Conservation (phyloP, 768 basidiomycete genomes). For the Neoboletus brunneissimus region DNA sequence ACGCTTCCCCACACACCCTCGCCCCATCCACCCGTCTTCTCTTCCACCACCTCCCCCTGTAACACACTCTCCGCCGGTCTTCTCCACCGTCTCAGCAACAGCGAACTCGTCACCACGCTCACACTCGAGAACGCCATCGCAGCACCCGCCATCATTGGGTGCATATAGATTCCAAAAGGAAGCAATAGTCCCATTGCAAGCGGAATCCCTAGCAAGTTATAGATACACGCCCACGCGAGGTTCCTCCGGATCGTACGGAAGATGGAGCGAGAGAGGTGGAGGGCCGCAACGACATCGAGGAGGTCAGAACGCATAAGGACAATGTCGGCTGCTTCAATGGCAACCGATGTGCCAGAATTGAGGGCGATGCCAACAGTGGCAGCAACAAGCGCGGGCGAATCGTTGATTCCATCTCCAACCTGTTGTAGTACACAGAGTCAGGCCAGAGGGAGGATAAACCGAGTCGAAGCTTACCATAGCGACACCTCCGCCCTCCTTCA, state of each 20-base stretch:
- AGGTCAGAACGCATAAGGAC: slow-evolving; percentile 97
- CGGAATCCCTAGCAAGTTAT: slow-evolving; percentile 91
- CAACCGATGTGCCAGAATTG: slow-evolving; percentile 94
- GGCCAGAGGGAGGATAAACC: neutral
- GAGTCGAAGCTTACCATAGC: slow-evolving; percentile 70
- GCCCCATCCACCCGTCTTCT: slow-evolving; percentile 28
- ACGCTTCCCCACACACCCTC: slow-evolving; percentile 37
- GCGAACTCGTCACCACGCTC: slow-evolving; percentile 87
- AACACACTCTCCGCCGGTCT: slow-evolving; percentile 68
- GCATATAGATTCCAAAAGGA: slow-evolving; percentile 88
- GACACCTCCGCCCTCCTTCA: slow-evolving; percentile 75
- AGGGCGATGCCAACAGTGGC: slow-evolving; percentile 96
- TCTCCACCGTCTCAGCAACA: slow-evolving; percentile 83
- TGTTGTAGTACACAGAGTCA: slow-evolving; percentile 26
- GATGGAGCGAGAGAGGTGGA: slow-evolving; percentile 85
- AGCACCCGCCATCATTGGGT: slow-evolving; percentile 97
- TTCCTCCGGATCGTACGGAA: slow-evolving; percentile 90
- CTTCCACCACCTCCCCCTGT: slow-evolving; percentile 49
- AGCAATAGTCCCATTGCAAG: slow-evolving; percentile 97
- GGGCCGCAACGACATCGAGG: slow-evolving; percentile 94
- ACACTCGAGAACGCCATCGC: slow-evolving; percentile 99
- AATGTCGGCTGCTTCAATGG: slow-evolving; percentile 97
- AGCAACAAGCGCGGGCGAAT: slow-evolving; percentile 94
- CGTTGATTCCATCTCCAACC: slow-evolving; percentile 99
- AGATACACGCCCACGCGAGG: slow-evolving; percentile 93